A percentile compares a stretch with the other conserved stretches of the same genome.
Evolutionary conservation across 2,329 filamentous ascomycete species (phyloP).

Genomic region (Dothideomycetidae sp.): DNA sequence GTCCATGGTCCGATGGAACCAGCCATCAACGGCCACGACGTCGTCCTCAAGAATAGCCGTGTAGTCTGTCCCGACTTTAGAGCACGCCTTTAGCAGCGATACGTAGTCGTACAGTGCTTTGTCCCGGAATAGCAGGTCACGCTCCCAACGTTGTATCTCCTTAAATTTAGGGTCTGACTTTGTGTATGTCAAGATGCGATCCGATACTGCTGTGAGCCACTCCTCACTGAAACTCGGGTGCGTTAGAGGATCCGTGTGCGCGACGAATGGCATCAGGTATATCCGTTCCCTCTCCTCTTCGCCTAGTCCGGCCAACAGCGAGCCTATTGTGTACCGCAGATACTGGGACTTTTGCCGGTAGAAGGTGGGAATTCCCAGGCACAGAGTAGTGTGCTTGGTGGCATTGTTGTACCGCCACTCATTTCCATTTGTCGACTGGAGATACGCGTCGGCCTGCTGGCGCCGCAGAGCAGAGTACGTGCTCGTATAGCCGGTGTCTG

Average conservation of each 20-base stretch:
- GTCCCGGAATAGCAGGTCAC: slow-evolving; percentile 20
- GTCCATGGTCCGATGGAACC: slow-evolving; percentile 29
- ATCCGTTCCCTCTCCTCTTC: slow-evolving; percentile 28
- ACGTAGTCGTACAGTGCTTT: slow-evolving; percentile 33
- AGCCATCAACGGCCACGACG: slow-evolving; percentile 32
- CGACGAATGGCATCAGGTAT: slow-evolving; percentile 31
- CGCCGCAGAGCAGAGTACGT: slow-evolving; percentile 21
- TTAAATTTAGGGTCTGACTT: slow-evolving; percentile 21
- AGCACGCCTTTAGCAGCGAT: slow-evolving; percentile 29
- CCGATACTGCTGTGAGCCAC: slow-evolving; percentile 28
- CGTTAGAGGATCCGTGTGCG: slow-evolving; percentile 27
- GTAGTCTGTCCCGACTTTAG: slow-evolving; percentile 25
- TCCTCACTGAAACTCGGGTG: slow-evolving; percentile 29
- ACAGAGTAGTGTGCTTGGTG: slow-evolving; percentile 21
- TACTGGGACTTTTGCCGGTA: slow-evolving; percentile 28
- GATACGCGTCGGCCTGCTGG: slow-evolving; percentile 20
- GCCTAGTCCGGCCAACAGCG: slow-evolving; percentile 30
- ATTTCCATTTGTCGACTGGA: slow-evolving; percentile 10
- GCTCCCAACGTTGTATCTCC: slow-evolving; percentile 24
- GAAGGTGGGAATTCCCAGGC: slow-evolving; percentile 32
- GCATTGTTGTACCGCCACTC: slow-evolving; percentile 12
- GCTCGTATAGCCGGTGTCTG: slow-evolving; percentile 20
- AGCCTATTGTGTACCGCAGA: slow-evolving; percentile 29
- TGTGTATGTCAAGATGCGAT: slow-evolving; percentile 30
- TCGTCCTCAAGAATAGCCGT: slow-evolving; percentile 35